Evolutionary conservation across 768 basidiomycete species (phyloP).

Genomic region (Russula vinacea): DNA sequence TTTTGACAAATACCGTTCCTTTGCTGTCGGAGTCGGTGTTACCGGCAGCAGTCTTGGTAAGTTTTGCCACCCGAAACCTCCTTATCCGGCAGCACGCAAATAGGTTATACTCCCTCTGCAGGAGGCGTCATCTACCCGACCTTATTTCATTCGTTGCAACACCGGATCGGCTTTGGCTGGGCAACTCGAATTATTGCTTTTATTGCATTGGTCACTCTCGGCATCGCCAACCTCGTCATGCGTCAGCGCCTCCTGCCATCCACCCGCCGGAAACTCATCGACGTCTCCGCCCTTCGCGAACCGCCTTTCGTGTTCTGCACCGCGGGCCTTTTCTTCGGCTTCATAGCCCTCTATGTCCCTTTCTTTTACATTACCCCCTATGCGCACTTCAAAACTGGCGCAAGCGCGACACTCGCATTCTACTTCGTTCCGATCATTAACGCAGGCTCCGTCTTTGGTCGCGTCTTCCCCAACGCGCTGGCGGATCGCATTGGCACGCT

Average conservation of each 20-base stretch:
- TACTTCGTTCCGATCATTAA: conserved; percentile 38
- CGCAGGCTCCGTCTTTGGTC: conserved; percentile 34
- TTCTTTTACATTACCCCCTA: conserved; percentile 35
- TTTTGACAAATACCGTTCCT: conserved; percentile 42
- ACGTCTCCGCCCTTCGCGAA: conserved; percentile 28
- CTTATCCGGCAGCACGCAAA: not conserved
- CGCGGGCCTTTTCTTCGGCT: conserved; percentile 27
- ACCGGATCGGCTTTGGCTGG: conserved; percentile 33
- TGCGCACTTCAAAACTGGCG: conserved; percentile 26
- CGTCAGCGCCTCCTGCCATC: conserved; percentile 28
- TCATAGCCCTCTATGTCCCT: conserved; percentile 32
- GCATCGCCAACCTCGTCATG: conserved; percentile 30
- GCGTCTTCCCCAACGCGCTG: conserved; percentile 35
- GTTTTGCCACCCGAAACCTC: not conserved
- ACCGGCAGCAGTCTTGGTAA: conserved; percentile 38
- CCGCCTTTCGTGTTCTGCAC: conserved; percentile 32
- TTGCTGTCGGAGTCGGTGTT: conserved; percentile 46
- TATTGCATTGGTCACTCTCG: conserved; percentile 31
- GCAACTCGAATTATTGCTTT: conserved; percentile 35
- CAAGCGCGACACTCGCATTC: conserved; percentile 31
- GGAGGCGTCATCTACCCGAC: conserved; percentile 34
- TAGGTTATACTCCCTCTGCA: not conserved
- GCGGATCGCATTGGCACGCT: conserved; percentile 35
- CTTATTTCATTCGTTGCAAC: conserved; percentile 34
- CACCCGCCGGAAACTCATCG: conserved; percentile 29